These are phyloP conservation scores for Cercophora newfieldiana DNA, from an alignment of 495 filamentous ascomycete genomes.

Conservation along the genomic window DNA sequence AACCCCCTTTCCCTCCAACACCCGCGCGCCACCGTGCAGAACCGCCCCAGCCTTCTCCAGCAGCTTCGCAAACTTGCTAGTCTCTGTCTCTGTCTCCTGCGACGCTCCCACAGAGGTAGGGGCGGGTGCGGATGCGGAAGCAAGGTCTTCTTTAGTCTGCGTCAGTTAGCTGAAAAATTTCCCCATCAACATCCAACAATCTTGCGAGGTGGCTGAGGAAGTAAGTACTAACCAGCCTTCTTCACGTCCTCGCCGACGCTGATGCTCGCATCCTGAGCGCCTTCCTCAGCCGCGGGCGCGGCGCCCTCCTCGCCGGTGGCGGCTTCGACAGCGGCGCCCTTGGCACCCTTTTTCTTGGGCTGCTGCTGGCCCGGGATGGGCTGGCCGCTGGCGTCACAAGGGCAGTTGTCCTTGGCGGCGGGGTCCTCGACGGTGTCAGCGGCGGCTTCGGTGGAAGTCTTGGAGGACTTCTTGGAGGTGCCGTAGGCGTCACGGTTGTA, in stretches of 20 bases:
- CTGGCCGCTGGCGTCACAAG: neutral
- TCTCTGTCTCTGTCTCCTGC: neutral
- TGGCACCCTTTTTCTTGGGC: neutral
- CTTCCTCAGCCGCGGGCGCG: neutral
- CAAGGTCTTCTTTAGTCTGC: neutral
- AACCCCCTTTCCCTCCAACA: neutral
- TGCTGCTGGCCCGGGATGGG: neutral
- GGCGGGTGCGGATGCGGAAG: neutral
- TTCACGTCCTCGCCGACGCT: neutral
- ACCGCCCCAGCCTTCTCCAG: constrained; percentile 1
- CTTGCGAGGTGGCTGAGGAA: neutral
- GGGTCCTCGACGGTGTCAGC: neutral
- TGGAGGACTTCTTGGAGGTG: neutral
- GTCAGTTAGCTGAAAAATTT: neutral
- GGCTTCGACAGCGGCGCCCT: neutral
- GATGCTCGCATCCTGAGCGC: neutral
- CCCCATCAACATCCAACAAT: neutral
- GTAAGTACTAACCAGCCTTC: neutral
- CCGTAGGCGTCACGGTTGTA: neutral
- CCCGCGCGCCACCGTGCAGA: neutral
- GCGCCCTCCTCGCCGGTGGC: neutral
- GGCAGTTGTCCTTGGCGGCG: neutral
- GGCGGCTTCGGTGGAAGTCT: neutral
- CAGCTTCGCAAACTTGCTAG: constrained; percentile 1
- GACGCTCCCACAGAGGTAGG: neutral